A percentile compares a stretch with the other conserved stretches of the same genome.
Conservation (phyloP, 192 early-diverging fungal species). For the Funneliformis mosseae region DNA sequence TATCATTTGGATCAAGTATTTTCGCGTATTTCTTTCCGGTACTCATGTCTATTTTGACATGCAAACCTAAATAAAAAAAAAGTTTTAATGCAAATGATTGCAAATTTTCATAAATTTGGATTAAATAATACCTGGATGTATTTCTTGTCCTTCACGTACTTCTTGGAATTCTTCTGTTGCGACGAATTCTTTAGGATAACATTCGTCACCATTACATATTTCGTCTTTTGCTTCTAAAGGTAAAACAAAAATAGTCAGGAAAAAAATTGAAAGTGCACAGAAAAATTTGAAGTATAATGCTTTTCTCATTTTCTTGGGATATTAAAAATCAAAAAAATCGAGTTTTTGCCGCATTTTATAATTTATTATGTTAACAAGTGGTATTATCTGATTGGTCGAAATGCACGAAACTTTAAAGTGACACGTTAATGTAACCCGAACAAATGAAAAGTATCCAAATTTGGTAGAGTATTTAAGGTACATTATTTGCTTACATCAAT, state of each 20-base stretch:
- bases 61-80: conserved; percentile 47
- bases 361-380: not conserved
- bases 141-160: conserved; percentile 60
- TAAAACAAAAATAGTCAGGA: not conserved
- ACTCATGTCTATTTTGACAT: conserved; percentile 64
- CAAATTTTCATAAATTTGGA: not conserved
- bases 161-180: conserved; percentile 62
- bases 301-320: not conserved
- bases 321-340: not conserved
- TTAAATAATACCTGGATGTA: conserved; percentile 49
- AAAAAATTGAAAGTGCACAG: not conserved
- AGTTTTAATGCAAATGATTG: not conserved
- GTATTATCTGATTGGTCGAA: not conserved
- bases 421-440: not conserved
- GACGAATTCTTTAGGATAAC: conserved; percentile 61
- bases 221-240: not conserved
- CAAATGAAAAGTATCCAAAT: not conserved
- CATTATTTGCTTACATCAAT: not conserved
- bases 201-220: conserved; percentile 38
- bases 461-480: not conserved
- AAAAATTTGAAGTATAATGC: not conserved
- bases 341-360: not conserved
- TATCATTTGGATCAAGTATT: conserved; percentile 47
- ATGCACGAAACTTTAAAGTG: not conserved
- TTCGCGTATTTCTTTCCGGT: conserved; percentile 60